phyloP scores from a whole-genome alignment of 176 grass and related monocot species.

The Oryza glumipatula region DNA sequence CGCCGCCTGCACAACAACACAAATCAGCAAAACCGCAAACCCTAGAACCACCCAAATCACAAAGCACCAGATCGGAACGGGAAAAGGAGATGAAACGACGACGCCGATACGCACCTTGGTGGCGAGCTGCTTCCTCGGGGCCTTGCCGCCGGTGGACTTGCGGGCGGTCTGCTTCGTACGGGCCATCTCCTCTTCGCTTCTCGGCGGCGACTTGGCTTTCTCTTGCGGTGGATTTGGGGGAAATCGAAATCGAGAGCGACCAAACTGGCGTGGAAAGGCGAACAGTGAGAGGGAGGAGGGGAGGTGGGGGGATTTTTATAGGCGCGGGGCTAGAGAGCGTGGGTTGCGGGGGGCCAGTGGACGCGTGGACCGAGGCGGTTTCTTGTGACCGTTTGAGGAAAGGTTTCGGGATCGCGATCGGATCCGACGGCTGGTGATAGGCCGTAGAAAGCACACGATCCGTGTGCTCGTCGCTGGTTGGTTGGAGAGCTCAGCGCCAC shows the following conservation, averaged over 20 bases:
- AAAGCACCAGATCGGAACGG: background rate
- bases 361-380: slow-evolving; percentile 41
- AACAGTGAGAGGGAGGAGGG: rapidly evolving
- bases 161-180: slow-evolving; percentile 94
- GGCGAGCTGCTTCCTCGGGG: slow-evolving; percentile 90
- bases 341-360: background rate
- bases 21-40: background rate
- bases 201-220: background rate
- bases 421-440: slow-evolving; percentile 23
- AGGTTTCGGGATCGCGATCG: background rate
- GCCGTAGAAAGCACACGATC: slow-evolving; percentile 57
- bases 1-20: slow-evolving; percentile 47
- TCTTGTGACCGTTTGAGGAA: slow-evolving; percentile 28
- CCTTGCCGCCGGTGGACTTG: slow-evolving; percentile 93
- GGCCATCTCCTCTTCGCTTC: slow-evolving; percentile 46
- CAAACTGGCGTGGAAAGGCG: background rate
- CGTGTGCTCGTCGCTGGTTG: slow-evolving; percentile 48
- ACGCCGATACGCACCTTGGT: slow-evolving; percentile 53
- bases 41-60: background rate
- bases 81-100: too few species aligned
- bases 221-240: background rate
- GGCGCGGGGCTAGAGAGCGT: background rate
- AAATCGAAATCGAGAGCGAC: background rate
- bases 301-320: background rate
- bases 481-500: rapidly evolving